Base-by-base conservation (phyloP, 768 basidiomycete species). In the Sporobolomyces phaffii region DNA sequence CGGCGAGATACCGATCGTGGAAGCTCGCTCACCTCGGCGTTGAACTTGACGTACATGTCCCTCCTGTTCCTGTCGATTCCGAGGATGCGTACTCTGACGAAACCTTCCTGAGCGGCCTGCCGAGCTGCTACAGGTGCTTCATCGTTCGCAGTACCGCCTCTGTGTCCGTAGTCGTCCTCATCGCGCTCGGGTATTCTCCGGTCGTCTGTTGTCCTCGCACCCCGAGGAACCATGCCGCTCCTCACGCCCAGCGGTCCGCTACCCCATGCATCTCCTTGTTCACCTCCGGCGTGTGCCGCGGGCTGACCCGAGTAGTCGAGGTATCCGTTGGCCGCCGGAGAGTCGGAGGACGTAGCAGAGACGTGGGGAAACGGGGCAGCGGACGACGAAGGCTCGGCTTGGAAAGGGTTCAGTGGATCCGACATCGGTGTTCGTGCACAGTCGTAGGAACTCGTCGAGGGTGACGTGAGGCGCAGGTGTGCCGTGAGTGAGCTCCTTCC, bases 1-100 rank as follows among this genome's bases (percentile, higher is more conserved):
- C 69, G 14, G 13, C 17, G 20, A 60, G 28, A 47, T n/a, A n/a
- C n/a, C n/a, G n/a, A n/a, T n/a, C n/a, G n/a, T n/a, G n/a, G n/a
- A n/a, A 24, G 7, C 6, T 17, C 43, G 9, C 83, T 73, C 73
- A 93, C 94, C 83, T 94, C 91, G 20, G 91, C 92, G 78, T 99
- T 96, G 68, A 99, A 85, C 76, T 90, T 87, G 76, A 99, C 82
- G 76, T 97, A 84, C 69, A 96, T 87, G 75, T 99, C 96, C 74
- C 93, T 83, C 78, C 91, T 82, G 81, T 98, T 97, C 78, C 96
- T 84, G 79, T 99, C 96, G 75, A 99, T 77, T 18, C 87, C 89
- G 22, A 89, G 88, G 68, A 99, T 88, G 75, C 91, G 83, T 51
- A 94, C 89, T 75, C 90, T 83, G 65, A 99, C 81, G 77, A 90